Conservation (phyloP, 371 early-diverging fungal species). For the Coemansia sp. region DNA sequence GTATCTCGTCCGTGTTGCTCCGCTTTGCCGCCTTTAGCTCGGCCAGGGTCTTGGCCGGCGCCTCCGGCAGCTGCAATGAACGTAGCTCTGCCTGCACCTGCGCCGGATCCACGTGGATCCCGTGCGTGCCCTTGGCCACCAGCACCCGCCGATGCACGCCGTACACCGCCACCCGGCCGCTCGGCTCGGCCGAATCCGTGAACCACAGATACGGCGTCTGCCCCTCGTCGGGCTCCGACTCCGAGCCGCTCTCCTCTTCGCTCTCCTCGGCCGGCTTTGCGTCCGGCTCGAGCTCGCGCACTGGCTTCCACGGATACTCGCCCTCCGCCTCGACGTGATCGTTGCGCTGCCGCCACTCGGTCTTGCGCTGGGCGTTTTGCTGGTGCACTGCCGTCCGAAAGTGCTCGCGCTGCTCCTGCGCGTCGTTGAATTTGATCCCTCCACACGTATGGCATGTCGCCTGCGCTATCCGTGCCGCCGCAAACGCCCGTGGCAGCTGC, state of each 20-base stretch:
- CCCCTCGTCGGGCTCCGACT: neutral
- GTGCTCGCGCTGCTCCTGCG: constrained; percentile 40
- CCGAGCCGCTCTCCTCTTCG: neutral
- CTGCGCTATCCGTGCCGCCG: constrained; percentile 18
- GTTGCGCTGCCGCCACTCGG: constrained; percentile 18
- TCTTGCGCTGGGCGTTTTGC: constrained; percentile 25
- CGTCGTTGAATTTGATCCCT: constrained; percentile 26
- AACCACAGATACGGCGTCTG: constrained; percentile 38
- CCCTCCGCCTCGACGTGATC: neutral
- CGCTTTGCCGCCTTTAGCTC: constrained; percentile 19
- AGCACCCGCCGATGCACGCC: constrained; percentile 40
- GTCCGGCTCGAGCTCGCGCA: neutral
- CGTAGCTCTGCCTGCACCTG: constrained; percentile 13
- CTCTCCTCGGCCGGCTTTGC: neutral
- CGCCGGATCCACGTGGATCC: constrained; percentile 21
- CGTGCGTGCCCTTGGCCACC: constrained; percentile 21
- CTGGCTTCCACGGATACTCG: constrained; percentile 33
- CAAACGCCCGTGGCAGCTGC: constrained; percentile 6
- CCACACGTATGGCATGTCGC: constrained; percentile 45
- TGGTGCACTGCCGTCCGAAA: constrained; percentile 30
- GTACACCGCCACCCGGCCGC: constrained; percentile 10
- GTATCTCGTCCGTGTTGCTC: neutral
- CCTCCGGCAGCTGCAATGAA: constrained; percentile 27
- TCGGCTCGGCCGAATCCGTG: neutral
- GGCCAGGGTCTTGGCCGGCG: constrained; percentile 11